Conservation (phyloP, 106 monocot genomes). For the Dioscorea dumetorum region DNA sequence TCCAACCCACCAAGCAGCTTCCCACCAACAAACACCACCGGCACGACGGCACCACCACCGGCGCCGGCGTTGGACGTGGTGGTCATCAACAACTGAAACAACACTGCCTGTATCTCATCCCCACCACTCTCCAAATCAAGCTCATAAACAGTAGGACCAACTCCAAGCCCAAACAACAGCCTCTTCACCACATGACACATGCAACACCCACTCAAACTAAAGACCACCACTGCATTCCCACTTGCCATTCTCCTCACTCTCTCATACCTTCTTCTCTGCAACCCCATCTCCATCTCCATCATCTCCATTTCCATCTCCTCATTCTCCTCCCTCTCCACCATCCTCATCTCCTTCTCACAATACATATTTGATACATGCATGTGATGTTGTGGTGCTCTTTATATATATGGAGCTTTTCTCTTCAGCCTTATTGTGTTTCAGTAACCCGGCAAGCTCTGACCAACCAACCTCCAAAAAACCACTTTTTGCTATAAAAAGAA, state of each 20-base stretch:
- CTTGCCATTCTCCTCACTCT: conserved; percentile 38
- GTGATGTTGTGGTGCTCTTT: background rate
- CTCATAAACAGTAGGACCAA: conserved; percentile 65
- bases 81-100: conserved; percentile 25
- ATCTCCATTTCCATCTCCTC: too few species aligned
- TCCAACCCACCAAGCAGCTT: conserved; percentile 43
- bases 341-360: too few species aligned
- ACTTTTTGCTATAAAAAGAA: too few species aligned
- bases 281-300: background rate
- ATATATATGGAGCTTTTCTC: background rate
- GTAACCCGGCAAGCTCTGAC: conserved; percentile 15
- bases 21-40: conserved; percentile 43
- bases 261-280: conserved; percentile 23
- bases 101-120: conserved; percentile 36
- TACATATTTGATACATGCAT: too few species aligned
- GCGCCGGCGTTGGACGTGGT: background rate
- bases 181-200: conserved; percentile 82
- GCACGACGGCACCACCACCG: conserved; percentile 5
- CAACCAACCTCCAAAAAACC: too few species aligned
- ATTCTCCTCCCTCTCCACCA: too few species aligned
- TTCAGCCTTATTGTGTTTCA: conserved; percentile 6
- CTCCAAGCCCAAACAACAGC: conserved; percentile 57
- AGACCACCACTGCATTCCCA: conserved; percentile 71
- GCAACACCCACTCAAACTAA: conserved; percentile 68
- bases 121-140: conserved; percentile 43